Conservation (phyloP, 495 filamentous ascomycete species). For the Penicillium waksmanii region DNA sequence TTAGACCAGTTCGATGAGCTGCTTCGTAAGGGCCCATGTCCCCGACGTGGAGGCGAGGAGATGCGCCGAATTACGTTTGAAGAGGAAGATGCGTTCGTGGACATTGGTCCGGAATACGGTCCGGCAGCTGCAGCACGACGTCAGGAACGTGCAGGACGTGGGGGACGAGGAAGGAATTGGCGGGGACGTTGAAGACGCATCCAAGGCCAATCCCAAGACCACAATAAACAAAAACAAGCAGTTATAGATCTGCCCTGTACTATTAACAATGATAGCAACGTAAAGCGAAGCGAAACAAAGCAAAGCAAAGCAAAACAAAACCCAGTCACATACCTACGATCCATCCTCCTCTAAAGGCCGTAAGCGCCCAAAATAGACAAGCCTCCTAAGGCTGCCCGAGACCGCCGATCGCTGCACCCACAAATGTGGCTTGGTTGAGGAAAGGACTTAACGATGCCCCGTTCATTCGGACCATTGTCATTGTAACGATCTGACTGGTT, state of each 20-base stretch:
- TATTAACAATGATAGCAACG: not conserved
- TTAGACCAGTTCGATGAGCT: constrained; percentile 64
- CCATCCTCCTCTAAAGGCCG: too few relatives aligned
- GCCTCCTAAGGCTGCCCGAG: too few relatives aligned
- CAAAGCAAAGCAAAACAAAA: too few relatives aligned
- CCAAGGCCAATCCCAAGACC: not conserved
- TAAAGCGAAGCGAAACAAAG: not conserved
- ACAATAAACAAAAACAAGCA: not conserved
- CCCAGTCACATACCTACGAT: too few relatives aligned
- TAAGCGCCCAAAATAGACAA: too few relatives aligned
- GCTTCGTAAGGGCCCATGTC: constrained; percentile 49
- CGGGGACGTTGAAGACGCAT: not conserved
- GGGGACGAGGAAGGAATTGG: constrained; percentile 25
- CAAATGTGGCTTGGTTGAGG: too few relatives aligned
- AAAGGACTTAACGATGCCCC: too few relatives aligned
- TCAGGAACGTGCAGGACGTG: constrained; percentile 40
- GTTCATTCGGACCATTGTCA: not conserved
- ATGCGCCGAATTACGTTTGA: constrained; percentile 81
- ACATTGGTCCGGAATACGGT: constrained; percentile 72
- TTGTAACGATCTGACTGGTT: not conserved
- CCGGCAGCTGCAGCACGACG: constrained; percentile 34
- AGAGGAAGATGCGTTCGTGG: constrained; percentile 68
- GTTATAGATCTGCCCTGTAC: not conserved
- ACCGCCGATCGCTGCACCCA: too few relatives aligned
- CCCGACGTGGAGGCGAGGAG: constrained; percentile 59